Percentiles rank a stretch among this genome's conserved stretches.
Conservation (phyloP, 129 eudicot species). For the Mikania micrantha region DNA sequence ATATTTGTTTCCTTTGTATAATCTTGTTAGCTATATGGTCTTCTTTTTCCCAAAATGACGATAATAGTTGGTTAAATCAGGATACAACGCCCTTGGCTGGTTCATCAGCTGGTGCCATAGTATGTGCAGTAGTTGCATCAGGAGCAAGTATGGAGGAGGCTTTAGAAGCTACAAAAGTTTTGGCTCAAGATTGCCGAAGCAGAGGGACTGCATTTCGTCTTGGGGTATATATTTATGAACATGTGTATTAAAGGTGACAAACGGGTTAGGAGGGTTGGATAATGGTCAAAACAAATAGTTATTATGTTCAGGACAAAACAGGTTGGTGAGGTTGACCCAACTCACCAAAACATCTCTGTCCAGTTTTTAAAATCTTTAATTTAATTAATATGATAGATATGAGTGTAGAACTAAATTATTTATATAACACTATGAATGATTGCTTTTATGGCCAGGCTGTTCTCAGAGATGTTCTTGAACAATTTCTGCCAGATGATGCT, state of each 20-base stretch:
- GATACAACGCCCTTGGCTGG: slow-evolving; percentile 99
- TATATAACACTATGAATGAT: neutral
- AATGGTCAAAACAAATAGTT: neutral
- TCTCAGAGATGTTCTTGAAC: slow-evolving; percentile 78
- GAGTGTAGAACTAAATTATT: neutral
- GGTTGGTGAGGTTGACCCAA: neutral
- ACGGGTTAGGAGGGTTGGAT: neutral
- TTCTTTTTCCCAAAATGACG: neutral
- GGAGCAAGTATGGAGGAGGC: slow-evolving; percentile 96
- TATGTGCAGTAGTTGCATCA: slow-evolving; percentile 94
- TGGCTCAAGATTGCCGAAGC: slow-evolving; percentile 89
- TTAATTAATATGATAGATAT: neutral
- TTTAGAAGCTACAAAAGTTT: slow-evolving; percentile 67
- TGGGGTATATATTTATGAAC: slow-evolving; percentile 56
- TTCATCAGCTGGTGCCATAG: slow-evolving; percentile 98
- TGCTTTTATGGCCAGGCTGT: slow-evolving; percentile 59
- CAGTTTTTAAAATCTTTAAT: neutral
- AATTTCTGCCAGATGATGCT: slow-evolving; percentile 78
- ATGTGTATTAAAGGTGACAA: neutral
- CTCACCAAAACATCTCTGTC: neutral
- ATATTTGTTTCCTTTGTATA: neutral
- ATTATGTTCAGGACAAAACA: neutral
- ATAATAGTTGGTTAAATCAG: slow-evolving; percentile 36
- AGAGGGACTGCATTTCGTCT: slow-evolving; percentile 99
- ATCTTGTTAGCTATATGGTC: neutral